Percentiles rank a stretch among this genome's conserved stretches.
Conservation (phyloP, 495 filamentous ascomycete genomes). For the Penicillium arizonense region DNA sequence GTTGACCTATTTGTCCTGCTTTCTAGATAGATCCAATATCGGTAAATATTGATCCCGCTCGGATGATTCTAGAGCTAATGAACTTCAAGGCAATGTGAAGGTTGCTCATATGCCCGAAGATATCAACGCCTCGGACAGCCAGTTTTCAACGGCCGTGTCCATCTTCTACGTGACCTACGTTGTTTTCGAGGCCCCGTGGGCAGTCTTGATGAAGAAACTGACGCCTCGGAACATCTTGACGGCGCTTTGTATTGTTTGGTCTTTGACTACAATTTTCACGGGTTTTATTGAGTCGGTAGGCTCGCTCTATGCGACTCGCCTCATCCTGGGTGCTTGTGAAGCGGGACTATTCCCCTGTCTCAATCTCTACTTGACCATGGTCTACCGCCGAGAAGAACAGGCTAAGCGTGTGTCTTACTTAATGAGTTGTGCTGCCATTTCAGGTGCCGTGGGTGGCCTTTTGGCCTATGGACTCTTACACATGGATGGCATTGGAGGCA, state of each 20-base stretch:
- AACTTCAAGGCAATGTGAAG: slow-evolving; percentile 41
- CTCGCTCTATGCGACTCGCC: slow-evolving; percentile 52
- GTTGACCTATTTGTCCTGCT: slow-evolving; percentile 45
- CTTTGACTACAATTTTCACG: slow-evolving; percentile 50
- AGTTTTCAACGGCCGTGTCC: slow-evolving; percentile 49
- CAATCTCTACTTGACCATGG: slow-evolving; percentile 50
- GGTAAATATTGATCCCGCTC: slow-evolving; percentile 20
- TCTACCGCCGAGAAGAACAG: slow-evolving; percentile 48
- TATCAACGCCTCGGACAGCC: slow-evolving; percentile 36
- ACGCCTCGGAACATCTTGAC: slow-evolving; percentile 43
- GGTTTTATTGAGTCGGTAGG: slow-evolving; percentile 50
- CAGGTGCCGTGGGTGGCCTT: slow-evolving; percentile 44
- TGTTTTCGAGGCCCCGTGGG: slow-evolving; percentile 41
- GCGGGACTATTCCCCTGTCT: slow-evolving; percentile 69
- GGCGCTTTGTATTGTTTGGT: slow-evolving; percentile 47
- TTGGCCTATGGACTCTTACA: slow-evolving; percentile 45
- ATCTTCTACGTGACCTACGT: slow-evolving; percentile 55
- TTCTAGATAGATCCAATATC: slow-evolving; percentile 47
- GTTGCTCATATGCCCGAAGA: slow-evolving; percentile 45
- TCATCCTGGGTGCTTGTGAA: slow-evolving; percentile 63
- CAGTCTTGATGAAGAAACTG: slow-evolving; percentile 46
- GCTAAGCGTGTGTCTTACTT: slow-evolving; percentile 43
- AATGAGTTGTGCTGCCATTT: slow-evolving; percentile 43
- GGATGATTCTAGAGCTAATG: neutral
- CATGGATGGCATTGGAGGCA: slow-evolving; percentile 42